Evolutionary conservation across 495 filamentous ascomycete species (phyloP), one percentile per base, ranked within the genome.

Genomic region (Penicillium samsonianum): DNA sequence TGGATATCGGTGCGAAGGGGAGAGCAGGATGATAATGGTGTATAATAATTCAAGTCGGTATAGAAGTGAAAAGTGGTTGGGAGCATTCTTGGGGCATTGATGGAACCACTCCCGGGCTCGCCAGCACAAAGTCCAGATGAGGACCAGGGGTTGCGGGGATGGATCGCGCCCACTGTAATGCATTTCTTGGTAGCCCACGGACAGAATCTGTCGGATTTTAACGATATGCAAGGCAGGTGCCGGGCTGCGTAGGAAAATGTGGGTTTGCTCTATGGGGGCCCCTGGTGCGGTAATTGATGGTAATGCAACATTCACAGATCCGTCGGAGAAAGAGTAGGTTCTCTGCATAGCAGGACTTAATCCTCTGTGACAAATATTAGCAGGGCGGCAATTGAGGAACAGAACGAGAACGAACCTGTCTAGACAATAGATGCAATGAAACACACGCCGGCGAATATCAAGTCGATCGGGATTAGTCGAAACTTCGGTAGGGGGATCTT

Each of bases 281-380:
- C 68, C 58, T 9, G 71, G 65, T 9, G 67, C 61, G 33, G 65
- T 57, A 11, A 53, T 59, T 17, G 72, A 68, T 10, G 82, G 82
- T 59, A 89, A 74, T 10, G 73, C 79, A 37, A 95, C 90, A 59
- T 87, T 85, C 2, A 87, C 81, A n/a, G 91, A 88, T 38, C 89
- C 90, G 67, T 98, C 93, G 1, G 90, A 91, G 67, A 98, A 94
- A 5, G 93, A 95, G 68, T 96, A 96, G 0, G 89, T 85, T 40
- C 90, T 80, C 28, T 86, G 84, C 49, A 91, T 81, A 16, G 90
- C 88, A 73, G 92, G 84, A 58, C 89, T 91, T 31, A 90, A 90
- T 5, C 87, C 85, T 63, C 92, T 94, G 33, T 3, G 14, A 12
- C n/a, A 16, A 16, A 53, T 41, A 23, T 57, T 50, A 65, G 46